Evolutionary conservation across 2,329 filamentous ascomycete species (phyloP), one percentile per base, ranked within the genome.

Genomic region (Cercospora sp.): DNA sequence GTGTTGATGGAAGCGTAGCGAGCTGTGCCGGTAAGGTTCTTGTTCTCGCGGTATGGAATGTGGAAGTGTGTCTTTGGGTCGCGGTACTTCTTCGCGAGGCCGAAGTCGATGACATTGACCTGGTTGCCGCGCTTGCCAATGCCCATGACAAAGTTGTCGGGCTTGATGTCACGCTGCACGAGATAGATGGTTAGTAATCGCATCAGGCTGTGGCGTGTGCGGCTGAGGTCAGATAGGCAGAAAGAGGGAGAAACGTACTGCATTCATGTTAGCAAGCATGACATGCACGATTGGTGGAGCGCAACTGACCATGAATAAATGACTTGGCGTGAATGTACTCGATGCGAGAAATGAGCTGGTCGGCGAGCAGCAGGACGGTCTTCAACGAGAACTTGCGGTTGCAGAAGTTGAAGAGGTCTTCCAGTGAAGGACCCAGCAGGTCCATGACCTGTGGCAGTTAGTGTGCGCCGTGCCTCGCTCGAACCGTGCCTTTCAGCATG

Each of bases 21-120:
- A 21, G 53, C 53, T 8, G 53, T 58, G 2, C 53, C 53, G 16
- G 53, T 58, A 12, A 58, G 53, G 53, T 58, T 58, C 28, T 58
- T 58, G 53, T 58, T 58, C 53, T 58, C 53, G 53, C 53, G 53
- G 53, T 58, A 58, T 30, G 53, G 53, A 34, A 58, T 58, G n/a
- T 53, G 45, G 45, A 53, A 53, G 24, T 26, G 32, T 12, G 32
- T 49, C 43, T 49, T 43, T 8, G 24, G 64, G 21, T 43, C 53
- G 32, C 28, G 28, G 28, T 49, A 57, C 10, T 72, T 65, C 34
- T 67, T 68, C 13, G 51, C 69, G 18, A 72, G 69, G 26, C 69
- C 67, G 55, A 71, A 68, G 53, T 71, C 69, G 30, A 64, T 73
- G 34, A 73, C 61, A 63, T 74, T 72, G 61, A 74, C 66, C 16